These are phyloP conservation scores for Annulohypoxylon nitens DNA, from an alignment of 495 filamentous ascomycete species.

Conservation along the genomic window DNA sequence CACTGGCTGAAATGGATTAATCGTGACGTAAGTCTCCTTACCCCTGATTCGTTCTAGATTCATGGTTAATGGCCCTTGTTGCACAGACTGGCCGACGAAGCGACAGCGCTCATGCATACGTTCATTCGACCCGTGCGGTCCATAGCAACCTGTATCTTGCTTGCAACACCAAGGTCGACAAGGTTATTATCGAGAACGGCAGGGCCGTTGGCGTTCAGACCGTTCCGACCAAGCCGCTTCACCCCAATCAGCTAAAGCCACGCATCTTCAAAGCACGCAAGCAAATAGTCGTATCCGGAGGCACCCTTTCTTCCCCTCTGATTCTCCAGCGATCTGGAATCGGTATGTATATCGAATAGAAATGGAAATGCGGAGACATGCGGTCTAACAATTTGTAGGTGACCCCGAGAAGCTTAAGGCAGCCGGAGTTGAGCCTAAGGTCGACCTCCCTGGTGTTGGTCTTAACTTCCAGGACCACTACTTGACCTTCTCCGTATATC, in stretches of 20 bases:
- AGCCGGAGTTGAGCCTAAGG: conserved; percentile 76
- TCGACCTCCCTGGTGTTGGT: conserved; percentile 85
- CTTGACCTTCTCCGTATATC: conserved; percentile 79
- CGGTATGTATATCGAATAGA: conserved; percentile 46
- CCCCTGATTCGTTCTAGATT: not conserved
- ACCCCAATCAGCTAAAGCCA: conserved; percentile 58
- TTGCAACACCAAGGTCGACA: conserved; percentile 86
- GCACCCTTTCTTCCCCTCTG: conserved; percentile 82
- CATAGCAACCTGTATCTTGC: conserved; percentile 80
- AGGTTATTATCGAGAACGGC: conserved; percentile 79
- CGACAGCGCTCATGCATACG: conserved; percentile 82
- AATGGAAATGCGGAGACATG: not conserved
- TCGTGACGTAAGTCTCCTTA: conserved; percentile 64
- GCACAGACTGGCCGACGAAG: conserved; percentile 72
- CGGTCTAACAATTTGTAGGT: conserved; percentile 43
- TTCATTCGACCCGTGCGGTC: conserved; percentile 75
- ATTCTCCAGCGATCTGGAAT: conserved; percentile 83
- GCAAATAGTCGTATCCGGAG: conserved; percentile 82
- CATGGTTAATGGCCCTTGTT: conserved; percentile 18
- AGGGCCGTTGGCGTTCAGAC: conserved; percentile 72
- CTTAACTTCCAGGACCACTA: conserved; percentile 91
- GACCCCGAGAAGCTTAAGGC: conserved; percentile 79
- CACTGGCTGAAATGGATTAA: conserved; percentile 79
- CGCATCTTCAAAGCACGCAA: conserved; percentile 78
- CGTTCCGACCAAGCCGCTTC: conserved; percentile 60